These are phyloP conservation scores for Beauveria sp. DNA, from an alignment of 2,329 filamentous ascomycete genomes.

Conservation along the genomic window DNA sequence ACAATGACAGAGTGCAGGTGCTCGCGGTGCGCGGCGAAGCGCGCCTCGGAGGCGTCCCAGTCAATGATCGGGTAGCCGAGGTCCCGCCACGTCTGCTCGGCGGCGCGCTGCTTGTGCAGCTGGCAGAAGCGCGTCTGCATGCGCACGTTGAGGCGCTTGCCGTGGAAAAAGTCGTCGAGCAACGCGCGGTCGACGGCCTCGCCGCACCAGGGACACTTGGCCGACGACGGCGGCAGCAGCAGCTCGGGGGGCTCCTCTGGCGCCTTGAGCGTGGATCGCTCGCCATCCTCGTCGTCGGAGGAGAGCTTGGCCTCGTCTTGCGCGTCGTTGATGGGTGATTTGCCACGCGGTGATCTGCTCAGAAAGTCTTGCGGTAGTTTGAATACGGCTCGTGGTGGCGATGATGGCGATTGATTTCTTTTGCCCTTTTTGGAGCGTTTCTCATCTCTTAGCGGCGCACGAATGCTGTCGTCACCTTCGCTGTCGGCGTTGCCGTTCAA, in stretches of 20 bases:
- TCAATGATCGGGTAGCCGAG: constrained; percentile 63
- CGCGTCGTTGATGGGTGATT: neutral
- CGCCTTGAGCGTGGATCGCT: neutral
- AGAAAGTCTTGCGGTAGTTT: constrained; percentile 14
- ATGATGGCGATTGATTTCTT: constrained; percentile 7
- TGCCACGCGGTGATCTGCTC: neutral
- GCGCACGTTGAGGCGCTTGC: constrained; percentile 43
- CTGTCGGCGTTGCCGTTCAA: neutral
- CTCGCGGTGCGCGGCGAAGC: constrained; percentile 49
- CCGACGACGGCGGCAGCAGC: neutral
- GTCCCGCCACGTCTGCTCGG: constrained; percentile 37
- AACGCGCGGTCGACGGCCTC: constrained; percentile 46
- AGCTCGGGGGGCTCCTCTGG: neutral
- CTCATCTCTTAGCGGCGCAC: neutral
- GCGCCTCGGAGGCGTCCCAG: constrained; percentile 54
- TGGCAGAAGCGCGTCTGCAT: constrained; percentile 58
- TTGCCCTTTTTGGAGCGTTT: neutral
- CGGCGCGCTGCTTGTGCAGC: constrained; percentile 50
- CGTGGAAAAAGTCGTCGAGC: constrained; percentile 44
- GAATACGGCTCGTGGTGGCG: constrained; percentile 16
- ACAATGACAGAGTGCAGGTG: constrained; percentile 51
- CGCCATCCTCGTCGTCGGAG: neutral
- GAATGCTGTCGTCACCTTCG: constrained; percentile 3
- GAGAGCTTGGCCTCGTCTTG: neutral
- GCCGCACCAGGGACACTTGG: constrained; percentile 59